Percentiles rank a stretch among this genome's conserved stretches.
phyloP scores from a whole-genome alignment of 106 monocot genomes.

The Apostasia shenzhenica region DNA sequence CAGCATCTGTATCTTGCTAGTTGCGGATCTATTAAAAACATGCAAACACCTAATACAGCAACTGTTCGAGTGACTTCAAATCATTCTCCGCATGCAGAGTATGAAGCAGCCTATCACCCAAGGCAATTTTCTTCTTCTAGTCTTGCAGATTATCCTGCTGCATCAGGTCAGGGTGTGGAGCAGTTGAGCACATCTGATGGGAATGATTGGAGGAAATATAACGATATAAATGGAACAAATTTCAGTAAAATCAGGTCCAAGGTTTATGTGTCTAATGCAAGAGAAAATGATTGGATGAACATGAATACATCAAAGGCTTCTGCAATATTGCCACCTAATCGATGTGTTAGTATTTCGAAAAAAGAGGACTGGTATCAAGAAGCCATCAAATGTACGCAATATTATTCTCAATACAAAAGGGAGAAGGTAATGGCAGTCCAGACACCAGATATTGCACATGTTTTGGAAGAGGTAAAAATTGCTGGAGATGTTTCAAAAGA shows the following conservation, averaged over 20 bases:
- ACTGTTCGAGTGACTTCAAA: not conserved
- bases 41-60: not conserved
- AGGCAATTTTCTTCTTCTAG: not conserved
- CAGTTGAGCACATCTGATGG: slow-evolving; percentile 1
- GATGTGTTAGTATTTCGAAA: not conserved
- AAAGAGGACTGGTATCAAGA: not conserved
- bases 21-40: not conserved
- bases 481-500: not conserved
- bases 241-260: not conserved
- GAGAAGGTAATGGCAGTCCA: not conserved
- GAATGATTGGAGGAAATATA: not conserved
- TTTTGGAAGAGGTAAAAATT: not conserved
- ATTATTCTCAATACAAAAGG: not conserved
- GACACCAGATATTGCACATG: not conserved
- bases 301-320: not conserved
- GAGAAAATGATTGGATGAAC: not conserved
- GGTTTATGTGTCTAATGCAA: not conserved
- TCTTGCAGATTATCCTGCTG: not conserved
- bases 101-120: not conserved
- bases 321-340: not conserved
- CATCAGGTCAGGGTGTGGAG: not conserved
- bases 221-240: not conserved
- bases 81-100: not conserved
- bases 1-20: not conserved
- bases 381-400: not conserved